phyloP scores from a whole-genome alignment of 2,329 filamentous ascomycete genomes.

The Talaromyces piceae region DNA sequence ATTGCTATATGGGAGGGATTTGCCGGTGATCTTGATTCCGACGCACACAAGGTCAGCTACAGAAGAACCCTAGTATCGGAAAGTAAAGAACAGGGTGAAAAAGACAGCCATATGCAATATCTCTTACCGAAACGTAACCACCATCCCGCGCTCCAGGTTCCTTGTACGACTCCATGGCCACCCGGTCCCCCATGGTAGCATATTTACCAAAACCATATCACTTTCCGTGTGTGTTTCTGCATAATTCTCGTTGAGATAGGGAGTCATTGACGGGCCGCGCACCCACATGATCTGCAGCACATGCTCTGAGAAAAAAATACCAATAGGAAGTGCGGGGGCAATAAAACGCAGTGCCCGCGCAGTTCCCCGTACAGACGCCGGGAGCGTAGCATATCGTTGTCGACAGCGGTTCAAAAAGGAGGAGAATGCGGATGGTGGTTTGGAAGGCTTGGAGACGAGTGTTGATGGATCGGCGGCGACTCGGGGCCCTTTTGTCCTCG shows the following conservation, averaged over 20 bases:
- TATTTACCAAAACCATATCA: constrained; percentile 38
- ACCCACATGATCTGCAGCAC: constrained; percentile 37
- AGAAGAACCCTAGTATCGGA: too few species aligned
- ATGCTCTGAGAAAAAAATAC: constrained; percentile 34
- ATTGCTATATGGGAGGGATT: constrained; percentile 63
- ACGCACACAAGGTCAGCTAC: background rate
- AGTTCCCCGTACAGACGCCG: constrained; percentile 19
- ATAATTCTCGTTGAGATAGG: constrained; percentile 64
- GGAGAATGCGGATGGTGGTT: constrained; percentile 11
- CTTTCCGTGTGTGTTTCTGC: constrained; percentile 31
- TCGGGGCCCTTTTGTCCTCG: background rate
- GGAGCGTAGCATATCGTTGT: constrained; percentile 22
- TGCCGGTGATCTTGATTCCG: constrained; percentile 54
- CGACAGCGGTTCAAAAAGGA: constrained; percentile 21
- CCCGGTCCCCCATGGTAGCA: constrained; percentile 34
- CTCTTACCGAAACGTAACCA: constrained; percentile 54
- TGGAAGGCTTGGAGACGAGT: constrained; percentile 1
- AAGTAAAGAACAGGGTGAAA: too few species aligned
- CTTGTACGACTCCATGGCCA: constrained; percentile 43
- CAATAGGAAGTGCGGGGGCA: constrained; percentile 30
- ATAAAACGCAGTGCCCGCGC: constrained; percentile 22
- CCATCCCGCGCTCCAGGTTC: constrained; percentile 61
- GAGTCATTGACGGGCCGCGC: constrained; percentile 61
- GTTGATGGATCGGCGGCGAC: background rate
- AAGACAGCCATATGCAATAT: too few species aligned